Evolutionary conservation across 2,329 filamentous ascomycete genomes (phyloP).

Genomic region (Thelonectria discophora): DNA sequence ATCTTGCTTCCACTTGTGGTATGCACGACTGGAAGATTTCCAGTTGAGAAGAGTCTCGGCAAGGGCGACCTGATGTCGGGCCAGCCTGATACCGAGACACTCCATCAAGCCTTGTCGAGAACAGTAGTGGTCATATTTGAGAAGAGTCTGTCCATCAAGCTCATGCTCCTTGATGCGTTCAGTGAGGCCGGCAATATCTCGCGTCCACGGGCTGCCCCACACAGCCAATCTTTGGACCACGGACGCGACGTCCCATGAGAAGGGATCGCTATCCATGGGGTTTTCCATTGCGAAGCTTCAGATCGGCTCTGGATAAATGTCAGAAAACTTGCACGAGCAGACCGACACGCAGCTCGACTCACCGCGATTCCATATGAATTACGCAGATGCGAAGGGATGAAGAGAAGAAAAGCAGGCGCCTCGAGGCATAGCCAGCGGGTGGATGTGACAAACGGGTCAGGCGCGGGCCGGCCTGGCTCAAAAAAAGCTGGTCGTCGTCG

Average conservation of each 20-base stretch:
- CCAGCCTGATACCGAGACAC: constrained; percentile 64
- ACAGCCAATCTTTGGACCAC: constrained; percentile 74
- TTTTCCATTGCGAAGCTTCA: constrained; percentile 40
- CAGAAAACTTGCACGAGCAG: neutral
- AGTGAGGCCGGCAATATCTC: constrained; percentile 61
- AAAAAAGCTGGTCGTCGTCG: too few species aligned
- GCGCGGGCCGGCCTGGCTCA: too few species aligned
- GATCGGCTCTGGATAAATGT: neutral
- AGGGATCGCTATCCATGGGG: constrained; percentile 67
- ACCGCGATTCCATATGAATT: neutral
- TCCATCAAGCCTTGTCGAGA: constrained; percentile 59
- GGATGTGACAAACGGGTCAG: too few species aligned
- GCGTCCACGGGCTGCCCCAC: constrained; percentile 58
- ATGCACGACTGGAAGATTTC: constrained; percentile 60
- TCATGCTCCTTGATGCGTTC: constrained; percentile 66
- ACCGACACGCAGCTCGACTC: neutral
- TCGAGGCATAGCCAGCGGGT: neutral
- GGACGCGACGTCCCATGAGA: constrained; percentile 74
- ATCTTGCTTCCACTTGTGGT: constrained; percentile 46
- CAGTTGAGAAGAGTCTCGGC: constrained; percentile 66
- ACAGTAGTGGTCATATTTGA: constrained; percentile 64
- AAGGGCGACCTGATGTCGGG: constrained; percentile 67
- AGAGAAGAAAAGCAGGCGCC: neutral
- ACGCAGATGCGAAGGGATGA: neutral
- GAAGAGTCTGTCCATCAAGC: constrained; percentile 70